Percentiles rank a stretch among this genome's conserved stretches.
phyloP scores from a whole-genome alignment of 306 rosid genomes.

The Sophora flavescens region DNA sequence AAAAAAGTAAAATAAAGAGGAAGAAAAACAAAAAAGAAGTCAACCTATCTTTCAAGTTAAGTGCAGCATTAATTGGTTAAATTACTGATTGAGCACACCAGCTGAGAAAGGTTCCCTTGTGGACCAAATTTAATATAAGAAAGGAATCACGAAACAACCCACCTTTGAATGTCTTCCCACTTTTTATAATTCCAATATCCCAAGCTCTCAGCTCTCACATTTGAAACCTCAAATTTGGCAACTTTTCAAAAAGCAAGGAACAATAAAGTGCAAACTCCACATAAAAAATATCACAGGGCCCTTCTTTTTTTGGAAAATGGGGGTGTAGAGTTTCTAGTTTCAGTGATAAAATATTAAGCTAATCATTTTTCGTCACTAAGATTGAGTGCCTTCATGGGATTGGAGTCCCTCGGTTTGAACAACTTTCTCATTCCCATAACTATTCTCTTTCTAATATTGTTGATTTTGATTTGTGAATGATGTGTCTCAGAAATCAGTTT shows the following conservation, averaged over 20 bases:
- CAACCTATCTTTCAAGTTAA: conserved; percentile 47
- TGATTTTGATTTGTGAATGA: too few relatives aligned
- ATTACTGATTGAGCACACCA: conserved; percentile 11
- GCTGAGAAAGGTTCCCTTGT: conserved; percentile 37
- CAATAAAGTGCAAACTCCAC: conserved; percentile 55
- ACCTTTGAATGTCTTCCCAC: conserved; percentile 64
- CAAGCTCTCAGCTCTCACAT: too few relatives aligned
- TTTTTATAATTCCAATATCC: conserved; percentile 82
- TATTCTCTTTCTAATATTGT: too few relatives aligned
- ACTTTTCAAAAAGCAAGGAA: conserved; percentile 76
- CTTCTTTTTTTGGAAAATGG: conserved; percentile 63
- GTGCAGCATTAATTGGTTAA: conserved; percentile 50
- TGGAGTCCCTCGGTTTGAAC: conserved; percentile 57
- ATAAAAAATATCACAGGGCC: conserved; percentile 42
- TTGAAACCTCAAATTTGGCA: conserved; percentile 77
- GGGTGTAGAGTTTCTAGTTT: conserved; percentile 52
- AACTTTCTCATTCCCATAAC: conserved; percentile 46
- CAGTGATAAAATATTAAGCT: conserved; percentile 58
- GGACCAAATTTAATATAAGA: conserved; percentile 57
- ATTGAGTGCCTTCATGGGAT: conserved; percentile 60
- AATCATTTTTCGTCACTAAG: conserved; percentile 77
- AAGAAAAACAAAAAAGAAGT: not conserved
- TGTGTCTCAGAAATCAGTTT: too few relatives aligned
- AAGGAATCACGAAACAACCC: conserved; percentile 61
- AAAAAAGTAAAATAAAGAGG: not conserved